Conservation (phyloP, 2,329 filamentous ascomycete genomes). For the Exophiala alcalophila region DNA sequence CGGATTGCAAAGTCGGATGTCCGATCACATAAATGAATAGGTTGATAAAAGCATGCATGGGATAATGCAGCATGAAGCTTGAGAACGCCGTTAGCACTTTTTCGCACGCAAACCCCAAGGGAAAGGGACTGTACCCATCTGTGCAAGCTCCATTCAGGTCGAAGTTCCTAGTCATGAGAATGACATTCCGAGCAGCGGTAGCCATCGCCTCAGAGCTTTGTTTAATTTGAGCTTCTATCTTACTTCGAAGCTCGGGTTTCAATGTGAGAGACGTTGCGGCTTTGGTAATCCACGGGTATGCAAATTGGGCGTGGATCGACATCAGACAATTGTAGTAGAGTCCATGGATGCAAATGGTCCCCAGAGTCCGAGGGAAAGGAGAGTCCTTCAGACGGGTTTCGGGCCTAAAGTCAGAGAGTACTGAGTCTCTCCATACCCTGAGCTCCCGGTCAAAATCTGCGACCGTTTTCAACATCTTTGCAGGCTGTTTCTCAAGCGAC, state of each 20-base stretch:
- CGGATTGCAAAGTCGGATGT: background rate
- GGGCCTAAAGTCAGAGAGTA: background rate
- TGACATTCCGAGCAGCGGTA: constrained; percentile 6
- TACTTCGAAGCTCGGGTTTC: background rate
- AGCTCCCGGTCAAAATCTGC: constrained; percentile 1
- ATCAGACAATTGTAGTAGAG: constrained; percentile 4
- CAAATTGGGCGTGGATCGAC: constrained; percentile 1
- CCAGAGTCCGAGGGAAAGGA: background rate
- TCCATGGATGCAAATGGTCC: background rate
- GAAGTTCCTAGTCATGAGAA: constrained; percentile 2
- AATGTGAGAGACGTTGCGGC: background rate
- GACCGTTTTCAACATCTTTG: constrained; percentile 2
- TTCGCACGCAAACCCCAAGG: background rate
- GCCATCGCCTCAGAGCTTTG: constrained; percentile 2
- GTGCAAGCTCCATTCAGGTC: constrained; percentile 3
- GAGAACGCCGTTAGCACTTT: background rate
- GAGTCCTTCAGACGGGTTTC: constrained; percentile 2
- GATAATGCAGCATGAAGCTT: constrained; percentile 5
- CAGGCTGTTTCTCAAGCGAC: background rate
- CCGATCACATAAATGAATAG: constrained; percentile 9
- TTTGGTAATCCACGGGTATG: constrained; percentile 4
- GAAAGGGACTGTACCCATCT: background rate
- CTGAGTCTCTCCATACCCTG: constrained; percentile 1
- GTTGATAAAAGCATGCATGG: constrained; percentile 7
- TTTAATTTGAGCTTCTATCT: background rate